Evolutionary conservation across 306 rosid genomes (phyloP).

Genomic region (Quercus rubra): DNA sequence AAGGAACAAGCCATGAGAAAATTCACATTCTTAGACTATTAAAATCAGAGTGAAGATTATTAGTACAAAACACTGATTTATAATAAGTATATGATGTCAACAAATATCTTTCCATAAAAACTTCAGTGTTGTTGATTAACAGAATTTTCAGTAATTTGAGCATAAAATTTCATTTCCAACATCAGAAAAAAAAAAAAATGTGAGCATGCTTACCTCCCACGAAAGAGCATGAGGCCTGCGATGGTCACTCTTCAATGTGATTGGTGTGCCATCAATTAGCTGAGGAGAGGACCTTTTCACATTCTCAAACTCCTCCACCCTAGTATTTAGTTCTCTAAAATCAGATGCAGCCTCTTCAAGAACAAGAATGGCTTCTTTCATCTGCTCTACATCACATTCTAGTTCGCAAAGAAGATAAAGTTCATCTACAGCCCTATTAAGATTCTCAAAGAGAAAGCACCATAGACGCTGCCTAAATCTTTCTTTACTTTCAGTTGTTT

Average conservation of each 20-base stretch:
- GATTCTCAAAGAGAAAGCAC: conserved; percentile 99
- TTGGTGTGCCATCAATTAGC: conserved; percentile 60
- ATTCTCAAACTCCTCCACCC: conserved; percentile 93
- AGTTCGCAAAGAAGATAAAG: conserved; percentile 98
- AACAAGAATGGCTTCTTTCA: conserved; percentile 97
- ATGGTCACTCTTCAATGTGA: conserved; percentile 83
- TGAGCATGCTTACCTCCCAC: conserved; percentile 79
- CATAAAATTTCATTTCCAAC: conserved; percentile 15
- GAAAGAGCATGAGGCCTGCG: conserved; percentile 99
- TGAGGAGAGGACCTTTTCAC: conserved; percentile 72
- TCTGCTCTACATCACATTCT: conserved; percentile 94
- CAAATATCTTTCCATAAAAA: neutral
- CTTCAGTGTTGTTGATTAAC: neutral
- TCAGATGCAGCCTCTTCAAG: conserved; percentile 96
- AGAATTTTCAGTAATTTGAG: conserved; percentile 9
- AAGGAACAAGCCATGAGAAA: neutral
- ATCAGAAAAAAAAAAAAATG: neutral
- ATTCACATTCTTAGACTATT: neutral
- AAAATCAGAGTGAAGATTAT: neutral
- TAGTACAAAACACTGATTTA: neutral
- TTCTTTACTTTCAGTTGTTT: conserved; percentile 87
- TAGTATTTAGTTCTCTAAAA: conserved; percentile 73
- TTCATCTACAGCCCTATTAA: conserved; percentile 97
- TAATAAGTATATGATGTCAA: neutral
- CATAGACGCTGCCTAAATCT: conserved; percentile 96